phyloP scores from a whole-genome alignment of 495 filamentous ascomycete species.

The Xylaria bambusicola region DNA sequence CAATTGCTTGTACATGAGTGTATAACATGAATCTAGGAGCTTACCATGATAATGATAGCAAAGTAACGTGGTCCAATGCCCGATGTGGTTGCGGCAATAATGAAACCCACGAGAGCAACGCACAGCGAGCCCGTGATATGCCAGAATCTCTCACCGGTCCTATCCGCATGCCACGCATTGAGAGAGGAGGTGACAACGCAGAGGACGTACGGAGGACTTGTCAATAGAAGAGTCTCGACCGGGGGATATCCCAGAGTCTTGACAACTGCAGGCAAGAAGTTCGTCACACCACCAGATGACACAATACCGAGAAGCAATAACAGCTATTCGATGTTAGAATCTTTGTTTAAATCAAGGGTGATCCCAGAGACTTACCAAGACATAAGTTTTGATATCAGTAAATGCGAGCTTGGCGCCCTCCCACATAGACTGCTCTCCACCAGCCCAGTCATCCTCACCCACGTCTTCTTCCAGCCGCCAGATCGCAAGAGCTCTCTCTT shows the following conservation, averaged over 20 bases:
- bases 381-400: slow-evolving; percentile 69
- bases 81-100: slow-evolving; percentile 71
- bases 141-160: slow-evolving; percentile 75
- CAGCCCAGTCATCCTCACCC: slow-evolving; percentile 73
- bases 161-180: slow-evolving; percentile 80
- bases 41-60: slow-evolving; percentile 81
- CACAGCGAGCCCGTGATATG: slow-evolving; percentile 71
- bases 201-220: slow-evolving; percentile 74
- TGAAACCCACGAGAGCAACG: slow-evolving; percentile 70
- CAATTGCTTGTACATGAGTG: background rate
- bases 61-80: slow-evolving; percentile 68
- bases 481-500: slow-evolving; percentile 66
- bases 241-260: slow-evolving; percentile 59
- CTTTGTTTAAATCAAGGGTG: too few species aligned
- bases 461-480: slow-evolving; percentile 78
- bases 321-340: slow-evolving; percentile 55
- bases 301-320: slow-evolving; percentile 72
- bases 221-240: slow-evolving; percentile 71
- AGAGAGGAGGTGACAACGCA: slow-evolving; percentile 68
- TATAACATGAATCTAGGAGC: background rate
- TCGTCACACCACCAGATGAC: slow-evolving; percentile 65
- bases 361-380: slow-evolving; percentile 58
- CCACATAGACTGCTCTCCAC: slow-evolving; percentile 62
- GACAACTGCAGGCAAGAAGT: slow-evolving; percentile 88
- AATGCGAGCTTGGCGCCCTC: slow-evolving; percentile 72